Base-by-base conservation (phyloP, 345 rosid species). In the Linum trigynum region DNA sequence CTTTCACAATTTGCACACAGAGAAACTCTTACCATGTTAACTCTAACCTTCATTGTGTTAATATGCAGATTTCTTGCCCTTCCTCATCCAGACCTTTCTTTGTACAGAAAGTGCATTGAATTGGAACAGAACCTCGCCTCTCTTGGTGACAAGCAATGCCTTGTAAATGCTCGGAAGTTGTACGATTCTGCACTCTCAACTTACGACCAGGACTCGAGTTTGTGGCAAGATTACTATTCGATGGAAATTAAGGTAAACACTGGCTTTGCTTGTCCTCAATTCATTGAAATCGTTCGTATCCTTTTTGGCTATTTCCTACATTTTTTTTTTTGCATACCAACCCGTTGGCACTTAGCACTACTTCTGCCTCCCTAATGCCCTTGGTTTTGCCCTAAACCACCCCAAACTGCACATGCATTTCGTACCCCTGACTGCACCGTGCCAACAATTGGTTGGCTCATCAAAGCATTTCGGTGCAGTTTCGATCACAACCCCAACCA, bases 161-260 rank as follows among this genome's bases (percentile, higher is more conserved):
- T 90, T 32, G 75, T 12, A 59, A 84, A 77, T 65, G 86, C 71
- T 39, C 74, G 89, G 79, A 88, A 84, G 79, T 67, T 94, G 41
- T 94, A 82, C 65, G 99, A 86, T 63, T 80, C 96, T 65, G 99
- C 90, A 50, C 80, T 90, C 62, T 67, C 89, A 39, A 79, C 78
- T 59, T 84, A 90, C 68, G 78, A 78, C 64, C 92, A 86, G 74
- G 73, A 83, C 53, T 63, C 75, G 63, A 74, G 78, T 73, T 74
- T 94, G 75, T 90, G 99, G 99, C 77, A 67, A 71, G 82, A 80
- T 76, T 90, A 85, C 81, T 67, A 85, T 75, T 67, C 87, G 32
- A 71, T 84, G 81, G 99, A 94, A 79, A 76, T 65, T 4, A 85
- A 86, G 96, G 99, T 90, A 62, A 72, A 3, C n/a, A 45, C 45